Conservation (phyloP, 1,284 basidiomycete species). For the Phaffia rhodozyma region DNA sequence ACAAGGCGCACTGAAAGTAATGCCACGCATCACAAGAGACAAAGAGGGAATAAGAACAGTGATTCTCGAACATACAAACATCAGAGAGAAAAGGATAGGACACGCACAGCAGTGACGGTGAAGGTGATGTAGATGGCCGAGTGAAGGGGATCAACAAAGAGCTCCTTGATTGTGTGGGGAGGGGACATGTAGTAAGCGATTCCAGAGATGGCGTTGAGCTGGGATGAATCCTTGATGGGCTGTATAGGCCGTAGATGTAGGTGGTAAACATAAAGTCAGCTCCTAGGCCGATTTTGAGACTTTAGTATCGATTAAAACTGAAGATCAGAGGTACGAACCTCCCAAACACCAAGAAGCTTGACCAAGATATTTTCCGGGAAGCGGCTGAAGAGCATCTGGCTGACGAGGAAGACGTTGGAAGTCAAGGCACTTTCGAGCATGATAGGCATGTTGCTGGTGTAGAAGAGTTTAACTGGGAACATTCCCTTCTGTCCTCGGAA, state of each 20-base stretch:
- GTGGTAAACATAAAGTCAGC: not conserved
- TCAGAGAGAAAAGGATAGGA: not conserved
- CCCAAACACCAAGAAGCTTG: conserved; percentile 86
- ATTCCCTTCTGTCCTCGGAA: conserved; percentile 89
- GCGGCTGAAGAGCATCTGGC: conserved; percentile 82
- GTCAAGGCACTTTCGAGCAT: conserved; percentile 95
- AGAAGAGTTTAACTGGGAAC: conserved; percentile 98
- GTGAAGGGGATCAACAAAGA: conserved; percentile 85
- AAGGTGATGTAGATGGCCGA: conserved; percentile 83
- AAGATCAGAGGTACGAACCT: conserved; percentile 46
- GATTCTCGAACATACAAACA: not conserved
- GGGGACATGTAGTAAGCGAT: conserved; percentile 97
- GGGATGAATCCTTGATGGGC: conserved; percentile 84
- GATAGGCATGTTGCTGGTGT: conserved; percentile 99
- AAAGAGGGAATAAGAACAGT: not conserved
- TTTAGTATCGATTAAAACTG: not conserved
- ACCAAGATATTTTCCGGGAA: conserved; percentile 90
- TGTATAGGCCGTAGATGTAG: conserved; percentile 28
- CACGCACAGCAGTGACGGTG: conserved; percentile 58
- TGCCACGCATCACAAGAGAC: not conserved
- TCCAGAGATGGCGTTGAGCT: conserved; percentile 82
- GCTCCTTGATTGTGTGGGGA: conserved; percentile 77
- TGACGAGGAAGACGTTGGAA: conserved; percentile 90
- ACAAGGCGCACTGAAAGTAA: conserved; percentile 60
- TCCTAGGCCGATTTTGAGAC: not conserved